Evolutionary conservation across 345 rosid genomes (phyloP).

Genomic region (Mangifera indica): DNA sequence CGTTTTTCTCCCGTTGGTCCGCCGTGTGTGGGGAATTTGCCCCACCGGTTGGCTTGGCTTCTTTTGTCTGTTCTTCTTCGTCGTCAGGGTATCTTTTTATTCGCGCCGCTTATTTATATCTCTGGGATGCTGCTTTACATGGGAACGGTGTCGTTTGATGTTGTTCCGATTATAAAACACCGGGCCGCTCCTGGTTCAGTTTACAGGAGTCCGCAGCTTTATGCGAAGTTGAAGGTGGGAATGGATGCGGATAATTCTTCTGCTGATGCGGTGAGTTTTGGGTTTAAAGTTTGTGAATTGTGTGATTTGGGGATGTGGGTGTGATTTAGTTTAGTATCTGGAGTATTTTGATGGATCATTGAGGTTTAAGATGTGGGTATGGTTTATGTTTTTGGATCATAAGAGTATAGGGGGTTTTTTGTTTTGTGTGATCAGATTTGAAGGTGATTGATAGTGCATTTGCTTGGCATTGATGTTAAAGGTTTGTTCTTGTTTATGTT

Average conservation of each 20-base stretch:
- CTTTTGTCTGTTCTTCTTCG: slow-evolving; percentile 86
- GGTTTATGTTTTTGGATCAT: slow-evolving; percentile 15
- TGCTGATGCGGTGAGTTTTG: slow-evolving; percentile 73
- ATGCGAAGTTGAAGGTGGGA: slow-evolving; percentile 72
- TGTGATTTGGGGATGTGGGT: slow-evolving; percentile 10
- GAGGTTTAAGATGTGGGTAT: slow-evolving; percentile 6
- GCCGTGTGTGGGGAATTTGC: slow-evolving; percentile 46
- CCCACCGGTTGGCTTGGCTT: slow-evolving; percentile 85
- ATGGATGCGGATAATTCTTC: slow-evolving; percentile 94
- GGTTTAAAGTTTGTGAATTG: background rate
- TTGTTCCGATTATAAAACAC: slow-evolving; percentile 57
- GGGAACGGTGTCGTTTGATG: slow-evolving; percentile 92
- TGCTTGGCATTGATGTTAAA: background rate
- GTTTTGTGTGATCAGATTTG: background rate
- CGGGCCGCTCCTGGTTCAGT: slow-evolving; percentile 83
- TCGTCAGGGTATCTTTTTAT: slow-evolving; percentile 84
- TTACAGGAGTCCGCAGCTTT: slow-evolving; percentile 88
- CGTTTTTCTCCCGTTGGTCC: slow-evolving; percentile 48
- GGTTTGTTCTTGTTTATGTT: background rate
- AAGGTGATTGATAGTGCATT: background rate
- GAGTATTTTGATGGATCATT: slow-evolving; percentile 14
- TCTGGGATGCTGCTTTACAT: slow-evolving; percentile 92
- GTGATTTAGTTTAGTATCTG: slow-evolving; percentile 4
- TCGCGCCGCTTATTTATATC: slow-evolving; percentile 91
- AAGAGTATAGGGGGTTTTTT: background rate